Base-by-base conservation (phyloP, 2,329 filamentous ascomycete genomes). In the Trichophyton schoenleinii region DNA sequence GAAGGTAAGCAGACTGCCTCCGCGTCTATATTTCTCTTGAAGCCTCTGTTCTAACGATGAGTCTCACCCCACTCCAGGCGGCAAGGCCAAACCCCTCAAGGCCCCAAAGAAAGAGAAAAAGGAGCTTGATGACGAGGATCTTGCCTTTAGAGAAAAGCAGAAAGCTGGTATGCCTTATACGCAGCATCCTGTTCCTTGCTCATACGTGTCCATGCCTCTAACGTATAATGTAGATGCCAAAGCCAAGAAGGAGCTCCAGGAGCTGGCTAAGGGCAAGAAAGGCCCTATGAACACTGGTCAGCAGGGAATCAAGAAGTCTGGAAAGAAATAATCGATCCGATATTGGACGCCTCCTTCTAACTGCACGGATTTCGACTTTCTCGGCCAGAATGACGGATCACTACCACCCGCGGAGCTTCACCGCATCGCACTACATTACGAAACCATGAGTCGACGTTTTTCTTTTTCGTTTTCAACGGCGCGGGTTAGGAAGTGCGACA, bases 301-400 rank as follows among this genome's bases (percentile, higher is more conserved):
- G 57, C 89, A 95, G 78, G 91, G 90, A 65, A 96, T 97, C 80
- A 96, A 96, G 86, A 96, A 96, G 84, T 94, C 88, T 64, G 91
- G 91, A 76, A 96, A 96, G 88, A 95, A 96, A 86, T 95, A 82
- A 78, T 69, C 60, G 46, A 7, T 55, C 15, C 15, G 0, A n/a
- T 36, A 55, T 18, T 9, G 25, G 25, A 55, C 1, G 8, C 20
- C 9, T 20, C 18, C n/a, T 55, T 20, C 28, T 1, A 18, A 34
- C 28, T 20, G 36, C 31, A n/a, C 31, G 15, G 52, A 8, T 18
- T 55, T 55, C 52, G 52, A 15, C 52, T 36, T 55, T 20, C 52
- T 20, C 28, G n/a, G n/a, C 52, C 31, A 9, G 15, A 20, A 36
- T n/a, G 13, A 36, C 18, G 34, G 25, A 13, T n/a, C 52, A 36